Evolutionary conservation across 305 asterid species (phyloP).

Genomic region (Fraxinus angustifolia): DNA sequence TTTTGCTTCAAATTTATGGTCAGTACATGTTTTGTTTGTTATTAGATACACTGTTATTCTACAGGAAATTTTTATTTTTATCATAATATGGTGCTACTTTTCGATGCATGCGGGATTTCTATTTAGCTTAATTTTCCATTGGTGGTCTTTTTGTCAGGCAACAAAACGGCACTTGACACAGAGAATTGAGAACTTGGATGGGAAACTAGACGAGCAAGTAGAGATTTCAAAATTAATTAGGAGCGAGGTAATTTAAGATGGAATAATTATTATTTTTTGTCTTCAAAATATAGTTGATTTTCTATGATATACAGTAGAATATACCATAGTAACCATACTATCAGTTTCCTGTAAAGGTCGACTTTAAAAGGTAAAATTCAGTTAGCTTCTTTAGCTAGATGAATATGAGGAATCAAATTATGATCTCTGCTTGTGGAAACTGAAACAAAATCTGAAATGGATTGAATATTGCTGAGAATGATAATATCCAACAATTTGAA

Average conservation of each 20-base stretch:
- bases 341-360: neutral
- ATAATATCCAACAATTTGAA: slow-evolving; percentile 9
- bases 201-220: slow-evolving; percentile 81
- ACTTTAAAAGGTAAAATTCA: neutral
- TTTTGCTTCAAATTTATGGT: neutral
- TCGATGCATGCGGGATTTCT: neutral
- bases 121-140: slow-evolving; percentile 9
- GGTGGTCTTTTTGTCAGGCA: slow-evolving; percentile 41
- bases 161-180: slow-evolving; percentile 84
- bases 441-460: slow-evolving; percentile 1
- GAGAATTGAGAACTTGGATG: slow-evolving; percentile 83
- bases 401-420: slow-evolving; percentile 13
- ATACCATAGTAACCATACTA: neutral
- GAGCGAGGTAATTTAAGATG: slow-evolving; percentile 49
- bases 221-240: slow-evolving; percentile 66
- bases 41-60: neutral
- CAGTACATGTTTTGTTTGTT: neutral
- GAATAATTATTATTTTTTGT: neutral
- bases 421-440: neutral
- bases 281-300: neutral
- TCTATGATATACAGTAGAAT: neutral
- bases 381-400: neutral
- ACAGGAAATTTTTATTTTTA: neutral
- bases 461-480: neutral
- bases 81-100: neutral